Conservation (phyloP, 2,329 filamentous ascomycete species). For the Verticillium isaacii region DNA sequence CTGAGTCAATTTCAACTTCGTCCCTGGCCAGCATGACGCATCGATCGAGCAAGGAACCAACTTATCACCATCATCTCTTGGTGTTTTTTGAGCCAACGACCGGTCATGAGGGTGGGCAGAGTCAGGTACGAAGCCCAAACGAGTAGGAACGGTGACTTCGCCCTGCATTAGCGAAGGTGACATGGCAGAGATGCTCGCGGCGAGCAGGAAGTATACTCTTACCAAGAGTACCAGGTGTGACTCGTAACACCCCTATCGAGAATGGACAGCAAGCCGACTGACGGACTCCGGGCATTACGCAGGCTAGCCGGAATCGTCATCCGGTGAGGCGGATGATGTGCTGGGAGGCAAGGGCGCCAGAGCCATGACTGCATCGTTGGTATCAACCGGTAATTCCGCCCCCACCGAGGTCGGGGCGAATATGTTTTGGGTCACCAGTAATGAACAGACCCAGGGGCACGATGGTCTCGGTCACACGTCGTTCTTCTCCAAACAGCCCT, state of each 20-base stretch:
- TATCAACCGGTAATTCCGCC: background rate
- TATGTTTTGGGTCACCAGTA: constrained; percentile 2
- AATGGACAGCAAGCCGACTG: background rate
- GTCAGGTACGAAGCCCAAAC: background rate
- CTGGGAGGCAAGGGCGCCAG: background rate
- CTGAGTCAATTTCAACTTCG: background rate
- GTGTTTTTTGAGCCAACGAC: background rate
- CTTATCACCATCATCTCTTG: background rate
- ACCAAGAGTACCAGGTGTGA: background rate
- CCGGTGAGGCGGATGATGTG: background rate
- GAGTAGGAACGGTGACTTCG: background rate
- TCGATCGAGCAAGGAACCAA: background rate
- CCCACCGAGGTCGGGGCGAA: background rate
- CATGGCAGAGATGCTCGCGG: background rate
- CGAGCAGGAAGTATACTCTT: background rate
- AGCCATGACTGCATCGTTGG: background rate
- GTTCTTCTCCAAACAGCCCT: background rate
- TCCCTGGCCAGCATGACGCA: background rate
- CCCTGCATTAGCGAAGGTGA: constrained; percentile 1
- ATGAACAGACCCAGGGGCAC: constrained; percentile 1
- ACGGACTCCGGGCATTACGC: background rate
- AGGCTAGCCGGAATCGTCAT: background rate
- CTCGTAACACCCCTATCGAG: background rate
- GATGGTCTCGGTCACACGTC: background rate
- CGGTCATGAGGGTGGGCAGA: background rate